Conservation (phyloP, 2,329 filamentous ascomycete genomes). For the Lachnellula arida region DNA sequence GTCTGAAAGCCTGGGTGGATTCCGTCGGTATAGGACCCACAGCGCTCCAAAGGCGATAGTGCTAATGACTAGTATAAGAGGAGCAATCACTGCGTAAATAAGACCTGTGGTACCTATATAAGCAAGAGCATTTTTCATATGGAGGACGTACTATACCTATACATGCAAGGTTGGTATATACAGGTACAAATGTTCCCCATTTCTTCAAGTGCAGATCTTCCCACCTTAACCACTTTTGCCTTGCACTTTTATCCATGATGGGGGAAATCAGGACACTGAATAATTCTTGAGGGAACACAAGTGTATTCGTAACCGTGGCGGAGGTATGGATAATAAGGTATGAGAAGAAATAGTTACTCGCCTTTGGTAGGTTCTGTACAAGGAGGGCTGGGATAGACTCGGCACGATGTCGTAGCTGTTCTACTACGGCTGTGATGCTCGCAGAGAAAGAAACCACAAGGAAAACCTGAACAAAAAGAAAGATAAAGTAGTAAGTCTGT, state of each 20-base stretch:
- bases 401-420: slow-evolving; percentile 4
- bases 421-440: slow-evolving; percentile 14
- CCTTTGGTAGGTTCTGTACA: slow-evolving; percentile 20
- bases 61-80: slow-evolving; percentile 16
- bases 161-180: slow-evolving; percentile 16
- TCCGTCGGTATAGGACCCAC: slow-evolving; percentile 14
- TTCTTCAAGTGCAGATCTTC: not conserved
- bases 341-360: slow-evolving; percentile 25
- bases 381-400: slow-evolving; percentile 7
- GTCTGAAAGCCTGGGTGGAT: slow-evolving; percentile 5
- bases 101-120: slow-evolving; percentile 14
- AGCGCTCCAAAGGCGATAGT: slow-evolving; percentile 15
- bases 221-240: slow-evolving; percentile 9
- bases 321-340: slow-evolving; percentile 19
- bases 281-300: no score
- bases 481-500: slow-evolving; percentile 65
- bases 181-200: slow-evolving; percentile 13
- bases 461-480: slow-evolving; percentile 68
- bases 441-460: slow-evolving; percentile 50
- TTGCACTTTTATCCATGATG: slow-evolving; percentile 6
- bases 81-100: slow-evolving; percentile 21
- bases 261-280: not conserved
- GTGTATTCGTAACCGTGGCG: not conserved
- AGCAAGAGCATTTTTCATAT: not conserved
- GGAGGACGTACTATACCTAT: slow-evolving; percentile 14